Evolutionary conservation across 768 basidiomycete species (phyloP).

Genomic region (Macrolepiota dolichaula): DNA sequence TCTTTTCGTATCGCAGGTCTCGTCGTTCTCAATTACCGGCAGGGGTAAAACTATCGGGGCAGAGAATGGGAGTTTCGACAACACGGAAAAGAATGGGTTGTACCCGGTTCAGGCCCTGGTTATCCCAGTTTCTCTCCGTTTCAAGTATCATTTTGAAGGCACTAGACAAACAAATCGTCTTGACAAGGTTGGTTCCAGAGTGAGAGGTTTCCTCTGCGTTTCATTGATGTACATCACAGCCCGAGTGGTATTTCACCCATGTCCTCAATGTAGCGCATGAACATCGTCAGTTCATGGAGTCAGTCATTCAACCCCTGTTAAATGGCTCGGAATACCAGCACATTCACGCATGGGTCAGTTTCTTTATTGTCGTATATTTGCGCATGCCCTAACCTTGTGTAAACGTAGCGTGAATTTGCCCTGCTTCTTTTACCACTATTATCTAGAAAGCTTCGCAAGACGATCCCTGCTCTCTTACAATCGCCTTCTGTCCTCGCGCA

Average conservation of each 20-base stretch:
- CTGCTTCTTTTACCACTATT: slow-evolving; percentile 74
- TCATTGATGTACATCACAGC: slow-evolving; percentile 41
- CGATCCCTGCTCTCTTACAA: slow-evolving; percentile 68
- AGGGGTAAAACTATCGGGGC: slow-evolving; percentile 52
- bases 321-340: slow-evolving; percentile 55
- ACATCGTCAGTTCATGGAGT: slow-evolving; percentile 78
- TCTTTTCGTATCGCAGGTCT: background rate
- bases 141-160: slow-evolving; percentile 94
- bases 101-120: slow-evolving; percentile 86
- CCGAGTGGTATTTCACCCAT: slow-evolving; percentile 97
- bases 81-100: slow-evolving; percentile 50
- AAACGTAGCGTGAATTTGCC: slow-evolving; percentile 75
- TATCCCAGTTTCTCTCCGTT: slow-evolving; percentile 79
- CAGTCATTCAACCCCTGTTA: slow-evolving; percentile 68
- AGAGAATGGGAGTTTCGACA: slow-evolving; percentile 10
- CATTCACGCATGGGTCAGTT: slow-evolving; percentile 74
- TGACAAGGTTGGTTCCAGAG: slow-evolving; percentile 68
- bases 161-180: slow-evolving; percentile 82
- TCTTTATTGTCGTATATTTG: background rate
- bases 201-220: background rate
- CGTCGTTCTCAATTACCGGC: slow-evolving; percentile 1
- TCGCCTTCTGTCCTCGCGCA: slow-evolving; percentile 89
- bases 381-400: slow-evolving; percentile 4
- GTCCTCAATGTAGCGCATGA: slow-evolving; percentile 85
- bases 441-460: slow-evolving; percentile 68